Evolutionary conservation across 768 basidiomycete species (phyloP).

Genomic region (Russula abietina): DNA sequence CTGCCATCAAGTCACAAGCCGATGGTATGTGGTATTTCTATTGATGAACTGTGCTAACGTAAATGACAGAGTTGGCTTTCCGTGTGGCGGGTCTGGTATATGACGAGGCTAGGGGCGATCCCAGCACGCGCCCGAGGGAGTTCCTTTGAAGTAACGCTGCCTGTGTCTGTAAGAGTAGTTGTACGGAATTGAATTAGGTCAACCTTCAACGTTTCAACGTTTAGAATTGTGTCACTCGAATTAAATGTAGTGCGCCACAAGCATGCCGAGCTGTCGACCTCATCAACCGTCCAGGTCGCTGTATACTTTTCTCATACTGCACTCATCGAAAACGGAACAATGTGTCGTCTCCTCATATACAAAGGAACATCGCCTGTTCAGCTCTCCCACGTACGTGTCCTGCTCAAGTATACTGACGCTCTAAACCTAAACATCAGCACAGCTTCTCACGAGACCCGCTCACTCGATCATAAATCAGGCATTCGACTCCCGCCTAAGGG

Average conservation of each 20-base stretch:
- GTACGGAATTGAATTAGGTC: constrained; percentile 9
- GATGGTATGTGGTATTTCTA: constrained; percentile 56
- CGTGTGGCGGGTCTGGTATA: constrained; percentile 82
- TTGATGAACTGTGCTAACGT: constrained; percentile 2
- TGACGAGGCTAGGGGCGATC: constrained; percentile 77
- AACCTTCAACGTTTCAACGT: not conserved
- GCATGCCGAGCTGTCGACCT: not conserved
- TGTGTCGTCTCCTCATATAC: constrained; percentile 93
- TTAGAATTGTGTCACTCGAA: not conserved
- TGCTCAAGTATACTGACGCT: not conserved
- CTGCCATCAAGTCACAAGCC: constrained; percentile 61
- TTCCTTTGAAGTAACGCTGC: constrained; percentile 44
- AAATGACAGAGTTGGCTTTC: constrained; percentile 67
- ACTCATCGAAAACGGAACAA: constrained; percentile 27
- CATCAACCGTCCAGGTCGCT: not conserved
- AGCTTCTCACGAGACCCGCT: constrained; percentile 88
- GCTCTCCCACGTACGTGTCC: constrained; percentile 61
- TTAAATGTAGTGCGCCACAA: not conserved
- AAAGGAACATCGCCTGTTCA: constrained; percentile 93
- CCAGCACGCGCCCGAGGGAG: constrained; percentile 67
- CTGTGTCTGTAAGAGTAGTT: constrained; percentile 16
- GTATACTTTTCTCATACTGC: not conserved
- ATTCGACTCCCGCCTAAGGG: constrained; percentile 84
- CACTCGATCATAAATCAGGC: constrained; percentile 98
- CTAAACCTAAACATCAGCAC: constrained; percentile 4